Evolutionary conservation across 2,329 filamentous ascomycete genomes (phyloP).

Genomic region (Fusarium sp.): DNA sequence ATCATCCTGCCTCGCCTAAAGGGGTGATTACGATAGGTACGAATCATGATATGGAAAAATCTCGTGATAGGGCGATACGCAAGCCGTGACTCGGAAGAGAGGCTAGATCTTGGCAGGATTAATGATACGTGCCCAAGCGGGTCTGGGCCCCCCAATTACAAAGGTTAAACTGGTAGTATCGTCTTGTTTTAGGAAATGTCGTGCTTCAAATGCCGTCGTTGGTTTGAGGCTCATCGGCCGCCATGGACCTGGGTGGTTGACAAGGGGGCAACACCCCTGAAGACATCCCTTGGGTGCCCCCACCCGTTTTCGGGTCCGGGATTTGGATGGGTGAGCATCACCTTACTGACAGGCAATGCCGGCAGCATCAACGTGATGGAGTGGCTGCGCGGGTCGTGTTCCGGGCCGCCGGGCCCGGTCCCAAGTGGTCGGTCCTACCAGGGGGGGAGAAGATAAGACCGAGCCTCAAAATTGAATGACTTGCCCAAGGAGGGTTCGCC

Average conservation of each 20-base stretch:
- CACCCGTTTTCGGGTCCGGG: slow-evolving; percentile 10
- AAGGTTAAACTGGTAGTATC: background rate
- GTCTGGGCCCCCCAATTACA: slow-evolving; percentile 1
- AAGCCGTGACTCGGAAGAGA: slow-evolving; percentile 22
- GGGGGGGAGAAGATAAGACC: slow-evolving; percentile 34
- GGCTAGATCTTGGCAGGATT: slow-evolving; percentile 2
- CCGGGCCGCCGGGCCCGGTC: slow-evolving; percentile 32
- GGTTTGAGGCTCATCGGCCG: slow-evolving; percentile 33
- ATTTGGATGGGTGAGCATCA: slow-evolving; percentile 8
- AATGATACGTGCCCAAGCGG: slow-evolving; percentile 19
- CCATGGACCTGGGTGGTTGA: slow-evolving; percentile 1
- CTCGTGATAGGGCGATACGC: slow-evolving; percentile 29
- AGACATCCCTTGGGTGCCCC: background rate
- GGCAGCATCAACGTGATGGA: slow-evolving; percentile 31
- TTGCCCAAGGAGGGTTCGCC: slow-evolving; percentile 11
- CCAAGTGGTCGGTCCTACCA: slow-evolving; percentile 28
- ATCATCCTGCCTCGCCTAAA: slow-evolving; percentile 29
- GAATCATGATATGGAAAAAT: slow-evolving; percentile 33
- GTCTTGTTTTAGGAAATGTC: background rate
- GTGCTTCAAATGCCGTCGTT: slow-evolving; percentile 38
- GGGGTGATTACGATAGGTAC: slow-evolving; percentile 34
- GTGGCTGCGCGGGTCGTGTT: slow-evolving; percentile 24
- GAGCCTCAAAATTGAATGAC: slow-evolving; percentile 35
- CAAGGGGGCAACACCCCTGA: slow-evolving; percentile 1
- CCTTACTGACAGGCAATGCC: slow-evolving; percentile 16